phyloP scores from a whole-genome alignment of 257 asterid species.

The Buddleja alternifolia region DNA sequence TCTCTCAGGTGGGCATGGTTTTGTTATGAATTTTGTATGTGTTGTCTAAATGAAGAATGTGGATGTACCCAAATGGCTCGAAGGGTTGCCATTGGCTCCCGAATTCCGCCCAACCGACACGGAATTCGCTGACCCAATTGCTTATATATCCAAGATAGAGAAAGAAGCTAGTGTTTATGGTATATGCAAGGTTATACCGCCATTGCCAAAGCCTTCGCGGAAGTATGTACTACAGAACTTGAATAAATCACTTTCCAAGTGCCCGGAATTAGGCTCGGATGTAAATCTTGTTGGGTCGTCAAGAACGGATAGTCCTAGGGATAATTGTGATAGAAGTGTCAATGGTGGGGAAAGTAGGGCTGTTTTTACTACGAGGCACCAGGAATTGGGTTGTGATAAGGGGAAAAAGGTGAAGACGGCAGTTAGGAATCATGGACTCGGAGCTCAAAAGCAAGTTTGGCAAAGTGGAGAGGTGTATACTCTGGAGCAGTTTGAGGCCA shows the following conservation, averaged over 20 bases:
- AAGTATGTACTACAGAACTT: slow-evolving; percentile 78
- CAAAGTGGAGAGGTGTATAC: slow-evolving; percentile 97
- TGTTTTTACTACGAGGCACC: slow-evolving; percentile 89
- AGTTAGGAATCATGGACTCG: slow-evolving; percentile 40
- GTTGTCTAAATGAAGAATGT: slow-evolving; percentile 63
- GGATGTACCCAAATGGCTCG: slow-evolving; percentile 87
- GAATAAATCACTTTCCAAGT: slow-evolving; percentile 82
- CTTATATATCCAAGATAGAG: slow-evolving; percentile 94
- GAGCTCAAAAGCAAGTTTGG: slow-evolving; percentile 87
- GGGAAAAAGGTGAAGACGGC: slow-evolving; percentile 56
- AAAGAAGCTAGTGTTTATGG: slow-evolving; percentile 95
- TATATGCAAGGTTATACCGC: slow-evolving; percentile 96
- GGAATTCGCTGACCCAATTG: slow-evolving; percentile 97
- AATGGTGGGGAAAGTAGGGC: slow-evolving; percentile 56
- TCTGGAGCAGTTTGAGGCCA: slow-evolving; percentile 87
- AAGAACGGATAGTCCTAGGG: slow-evolving; percentile 36
- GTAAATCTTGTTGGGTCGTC: slow-evolving; percentile 39
- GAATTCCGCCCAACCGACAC: slow-evolving; percentile 95
- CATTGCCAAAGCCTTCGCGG: slow-evolving; percentile 87
- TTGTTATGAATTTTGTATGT: slow-evolving; percentile 36
- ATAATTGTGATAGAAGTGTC: slow-evolving; percentile 34
- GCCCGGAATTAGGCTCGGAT: slow-evolving; percentile 74
- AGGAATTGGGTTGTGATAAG: slow-evolving; percentile 79
- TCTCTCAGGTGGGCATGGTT: slow-evolving; percentile 35
- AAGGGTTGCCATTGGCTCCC: slow-evolving; percentile 90